These are phyloP conservation scores for Neurospora cerealis DNA, from an alignment of 495 filamentous ascomycete genomes.

Conservation along the genomic window DNA sequence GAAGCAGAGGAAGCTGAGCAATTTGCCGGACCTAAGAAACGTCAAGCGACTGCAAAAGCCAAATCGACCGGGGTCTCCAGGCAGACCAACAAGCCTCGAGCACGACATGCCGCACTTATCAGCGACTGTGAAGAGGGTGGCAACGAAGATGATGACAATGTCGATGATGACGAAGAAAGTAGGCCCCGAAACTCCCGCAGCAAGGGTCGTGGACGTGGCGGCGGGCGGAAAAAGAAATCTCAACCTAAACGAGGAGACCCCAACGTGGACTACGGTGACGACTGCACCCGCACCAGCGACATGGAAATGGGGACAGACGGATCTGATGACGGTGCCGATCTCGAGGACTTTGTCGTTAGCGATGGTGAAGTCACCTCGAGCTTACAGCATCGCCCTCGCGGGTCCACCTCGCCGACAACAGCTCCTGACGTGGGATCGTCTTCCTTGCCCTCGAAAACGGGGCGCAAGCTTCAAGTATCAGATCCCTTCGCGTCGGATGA, in stretches of 20 bases:
- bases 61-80: not conserved
- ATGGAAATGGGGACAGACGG: conserved; percentile 31
- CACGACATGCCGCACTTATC: not conserved
- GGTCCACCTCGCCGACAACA: conserved; percentile 24
- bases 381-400: conserved; percentile 8
- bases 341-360: conserved; percentile 34
- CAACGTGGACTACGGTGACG: conserved; percentile 36
- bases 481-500: not conserved
- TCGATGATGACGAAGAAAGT: conserved; percentile 7
- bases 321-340: conserved; percentile 35
- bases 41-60: conserved; percentile 6
- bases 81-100: not conserved
- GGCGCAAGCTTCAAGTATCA: not conserved
- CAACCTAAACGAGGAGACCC: conserved; percentile 21
- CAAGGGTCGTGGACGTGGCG: not conserved
- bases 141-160: not conserved
- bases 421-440: conserved; percentile 6
- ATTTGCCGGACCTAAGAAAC: conserved; percentile 10
- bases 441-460: not conserved
- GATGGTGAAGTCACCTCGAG: conserved; percentile 34
- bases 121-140: conserved; percentile 6
- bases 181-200: not conserved
- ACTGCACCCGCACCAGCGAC: conserved; percentile 39
- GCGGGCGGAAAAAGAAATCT: conserved; percentile 5
- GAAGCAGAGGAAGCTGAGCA: conserved; percentile 12